phyloP scores from a whole-genome alignment of 2,329 filamentous ascomycete species.

The Clonostachys rosea region DNA sequence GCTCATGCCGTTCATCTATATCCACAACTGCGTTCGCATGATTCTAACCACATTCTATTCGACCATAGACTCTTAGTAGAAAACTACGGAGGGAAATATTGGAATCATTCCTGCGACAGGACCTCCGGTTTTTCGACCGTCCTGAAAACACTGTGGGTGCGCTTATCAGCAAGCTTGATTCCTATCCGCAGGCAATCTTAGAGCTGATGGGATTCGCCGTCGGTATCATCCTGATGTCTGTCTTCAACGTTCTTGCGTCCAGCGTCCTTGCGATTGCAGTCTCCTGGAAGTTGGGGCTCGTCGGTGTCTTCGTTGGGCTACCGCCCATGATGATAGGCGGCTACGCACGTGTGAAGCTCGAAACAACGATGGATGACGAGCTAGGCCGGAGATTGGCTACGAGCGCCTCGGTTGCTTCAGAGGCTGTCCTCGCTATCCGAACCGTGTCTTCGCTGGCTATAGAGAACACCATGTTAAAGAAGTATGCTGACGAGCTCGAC shows the following conservation, averaged over 20 bases:
- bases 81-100: slow-evolving; percentile 15
- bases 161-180: slow-evolving; percentile 25
- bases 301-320: slow-evolving; percentile 36
- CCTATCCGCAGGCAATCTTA: slow-evolving; percentile 28
- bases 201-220: slow-evolving; percentile 36
- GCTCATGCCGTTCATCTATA: not conserved
- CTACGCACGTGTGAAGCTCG: slow-evolving; percentile 30
- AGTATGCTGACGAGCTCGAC: slow-evolving; percentile 21
- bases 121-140: slow-evolving; percentile 35
- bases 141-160: slow-evolving; percentile 31
- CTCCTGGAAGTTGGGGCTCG: slow-evolving; percentile 43
- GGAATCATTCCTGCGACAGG: slow-evolving; percentile 27
- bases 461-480: slow-evolving; percentile 23
- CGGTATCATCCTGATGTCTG: slow-evolving; percentile 28
- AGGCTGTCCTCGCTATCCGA: slow-evolving; percentile 30
- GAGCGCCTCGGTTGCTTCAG: slow-evolving; percentile 36
- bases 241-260: slow-evolving; percentile 28
- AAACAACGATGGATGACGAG: slow-evolving; percentile 28
- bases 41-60: not conserved
- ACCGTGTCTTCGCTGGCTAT: slow-evolving; percentile 36
- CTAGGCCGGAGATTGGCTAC: slow-evolving; percentile 24
- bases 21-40: not conserved
- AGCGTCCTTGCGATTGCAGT: slow-evolving; percentile 35
- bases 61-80: slow-evolving; percentile 7
- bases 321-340: slow-evolving; percentile 28